These are phyloP conservation scores for Botrytis hyacinthi DNA, from an alignment of 2,329 filamentous ascomycete genomes.

Conservation along the genomic window DNA sequence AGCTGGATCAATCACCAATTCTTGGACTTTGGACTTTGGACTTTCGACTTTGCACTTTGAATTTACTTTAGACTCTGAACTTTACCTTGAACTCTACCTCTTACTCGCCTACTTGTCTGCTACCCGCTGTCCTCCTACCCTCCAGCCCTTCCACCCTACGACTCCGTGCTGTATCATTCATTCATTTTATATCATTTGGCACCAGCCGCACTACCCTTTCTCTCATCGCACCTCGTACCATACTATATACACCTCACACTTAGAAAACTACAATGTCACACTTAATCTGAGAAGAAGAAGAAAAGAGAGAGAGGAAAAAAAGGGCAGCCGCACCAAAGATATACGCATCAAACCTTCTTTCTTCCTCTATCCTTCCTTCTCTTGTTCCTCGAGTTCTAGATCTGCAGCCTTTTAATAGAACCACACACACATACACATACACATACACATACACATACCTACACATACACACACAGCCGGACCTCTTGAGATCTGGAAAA, in stretches of 20 bases:
- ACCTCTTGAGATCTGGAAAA: not conserved
- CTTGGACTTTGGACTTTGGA: not conserved
- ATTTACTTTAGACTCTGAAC: not conserved
- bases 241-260: not conserved
- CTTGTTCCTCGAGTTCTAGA: conserved; percentile 10
- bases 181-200: not conserved
- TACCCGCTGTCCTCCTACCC: not conserved
- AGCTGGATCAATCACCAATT: not conserved
- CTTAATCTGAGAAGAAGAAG: not conserved
- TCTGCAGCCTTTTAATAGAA: not conserved
- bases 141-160: not conserved
- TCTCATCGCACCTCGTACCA: conserved; percentile 7
- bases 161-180: not conserved
- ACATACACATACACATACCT: too few relatives aligned
- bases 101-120: not conserved
- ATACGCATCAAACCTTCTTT: conserved; percentile 10
- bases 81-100: not conserved
- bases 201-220: not conserved
- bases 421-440: conserved; percentile 1
- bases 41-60: not conserved
- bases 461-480: conserved; percentile 14
- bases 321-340: conserved; percentile 2
- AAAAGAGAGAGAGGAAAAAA: not conserved
- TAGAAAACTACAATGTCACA: not conserved
- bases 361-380: not conserved